These are phyloP conservation scores for Sphenostylis stenocarpa DNA, from an alignment of 306 rosid species.

Conservation along the genomic window DNA sequence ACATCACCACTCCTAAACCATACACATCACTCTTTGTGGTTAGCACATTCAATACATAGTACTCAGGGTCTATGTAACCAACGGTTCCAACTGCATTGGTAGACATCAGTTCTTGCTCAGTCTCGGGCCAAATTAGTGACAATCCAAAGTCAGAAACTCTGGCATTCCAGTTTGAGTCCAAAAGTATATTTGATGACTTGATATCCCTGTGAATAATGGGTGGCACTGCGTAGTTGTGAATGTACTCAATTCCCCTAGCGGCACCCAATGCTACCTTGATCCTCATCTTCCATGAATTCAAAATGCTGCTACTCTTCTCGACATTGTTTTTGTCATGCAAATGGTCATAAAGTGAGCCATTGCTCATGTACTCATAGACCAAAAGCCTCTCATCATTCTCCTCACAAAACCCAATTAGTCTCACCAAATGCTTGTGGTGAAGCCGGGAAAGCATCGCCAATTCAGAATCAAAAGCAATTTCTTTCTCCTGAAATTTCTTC, in stretches of 20 bases:
- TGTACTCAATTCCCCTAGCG: constrained; percentile 53
- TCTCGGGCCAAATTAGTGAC: constrained; percentile 32
- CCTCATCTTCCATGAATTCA: constrained; percentile 51
- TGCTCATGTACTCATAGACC: constrained; percentile 50
- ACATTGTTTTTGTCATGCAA: constrained; percentile 39
- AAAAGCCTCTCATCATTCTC: constrained; percentile 48
- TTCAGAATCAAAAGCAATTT: constrained; percentile 51
- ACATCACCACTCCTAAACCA: constrained; percentile 51
- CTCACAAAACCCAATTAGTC: constrained; percentile 51
- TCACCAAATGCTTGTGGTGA: constrained; percentile 55
- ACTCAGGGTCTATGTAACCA: constrained; percentile 59
- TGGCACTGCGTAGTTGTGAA: constrained; percentile 54
- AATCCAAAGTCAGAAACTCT: constrained; percentile 56
- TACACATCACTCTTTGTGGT: constrained; percentile 56
- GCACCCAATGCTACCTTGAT: constrained; percentile 50
- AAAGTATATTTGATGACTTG: constrained; percentile 49
- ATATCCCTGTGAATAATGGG: constrained; percentile 51
- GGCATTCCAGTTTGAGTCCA: constrained; percentile 52
- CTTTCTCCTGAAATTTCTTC: constrained; percentile 54
- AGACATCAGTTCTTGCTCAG: constrained; percentile 23
- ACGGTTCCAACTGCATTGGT: constrained; percentile 46
- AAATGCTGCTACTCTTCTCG: constrained; percentile 29
- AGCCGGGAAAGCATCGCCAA: constrained; percentile 44
- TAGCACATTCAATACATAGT: constrained; percentile 45
- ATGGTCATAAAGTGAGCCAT: constrained; percentile 49